Percentiles rank a stretch among this genome's conserved stretches.
Conservation (phyloP, 208 protist genomes). For the Trypanosoma scelopori region DNA sequence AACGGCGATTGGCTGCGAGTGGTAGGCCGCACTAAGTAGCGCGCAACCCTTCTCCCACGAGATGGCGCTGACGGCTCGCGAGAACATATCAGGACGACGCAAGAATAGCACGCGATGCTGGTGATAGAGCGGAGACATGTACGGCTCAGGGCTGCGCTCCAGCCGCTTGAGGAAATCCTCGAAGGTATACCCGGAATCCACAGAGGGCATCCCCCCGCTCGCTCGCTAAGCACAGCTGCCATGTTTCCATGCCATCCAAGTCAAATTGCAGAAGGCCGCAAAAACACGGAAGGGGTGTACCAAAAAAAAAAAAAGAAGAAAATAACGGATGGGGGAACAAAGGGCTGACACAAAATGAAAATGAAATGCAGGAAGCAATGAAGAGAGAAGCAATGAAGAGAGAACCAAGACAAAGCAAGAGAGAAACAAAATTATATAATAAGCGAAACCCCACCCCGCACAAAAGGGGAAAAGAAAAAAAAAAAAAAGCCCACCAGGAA, state of each 20-base stretch:
- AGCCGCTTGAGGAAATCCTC: conserved; percentile 80
- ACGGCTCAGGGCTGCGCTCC: conserved; percentile 63
- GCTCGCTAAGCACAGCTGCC: too few relatives aligned
- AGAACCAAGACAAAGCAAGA: too few relatives aligned
- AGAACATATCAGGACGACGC: conserved; percentile 78
- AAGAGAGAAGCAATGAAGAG: too few relatives aligned
- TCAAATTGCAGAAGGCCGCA: background rate
- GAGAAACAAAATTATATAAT: too few relatives aligned
- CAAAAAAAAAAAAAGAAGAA: background rate
- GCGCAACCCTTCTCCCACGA: conserved; percentile 68
- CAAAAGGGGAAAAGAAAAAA: conserved; percentile 13
- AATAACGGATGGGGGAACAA: background rate
- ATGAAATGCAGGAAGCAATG: too few relatives aligned
- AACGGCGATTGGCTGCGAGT: conserved; percentile 56
- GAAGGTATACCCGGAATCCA: conserved; percentile 72
- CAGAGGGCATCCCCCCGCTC: conserved; percentile 46
- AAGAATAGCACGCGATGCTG: conserved; percentile 73
- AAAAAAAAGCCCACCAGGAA: conserved; percentile 15
- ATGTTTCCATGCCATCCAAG: background rate
- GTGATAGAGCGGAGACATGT: conserved; percentile 83
- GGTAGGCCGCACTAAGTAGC: conserved; percentile 71
- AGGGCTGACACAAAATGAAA: conserved; percentile 6
- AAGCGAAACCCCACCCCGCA: too few relatives aligned
- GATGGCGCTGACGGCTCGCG: conserved; percentile 49
- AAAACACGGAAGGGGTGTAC: background rate